Evolutionary conservation across 352 stramenopile genomes (phyloP), one percentile per base, ranked within the genome.

Genomic region (Phytophthora idaei): DNA sequence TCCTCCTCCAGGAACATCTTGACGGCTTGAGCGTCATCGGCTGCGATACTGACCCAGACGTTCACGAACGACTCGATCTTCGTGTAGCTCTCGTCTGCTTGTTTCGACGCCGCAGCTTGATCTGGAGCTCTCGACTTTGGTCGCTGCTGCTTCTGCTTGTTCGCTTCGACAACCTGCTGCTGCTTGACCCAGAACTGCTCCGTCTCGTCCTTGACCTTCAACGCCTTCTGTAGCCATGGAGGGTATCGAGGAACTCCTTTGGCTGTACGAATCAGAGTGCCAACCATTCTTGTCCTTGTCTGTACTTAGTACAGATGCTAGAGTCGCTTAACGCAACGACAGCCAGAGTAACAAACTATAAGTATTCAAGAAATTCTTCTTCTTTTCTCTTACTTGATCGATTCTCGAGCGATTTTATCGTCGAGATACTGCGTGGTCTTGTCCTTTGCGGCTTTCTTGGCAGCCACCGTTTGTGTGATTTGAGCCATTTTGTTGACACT

Each of bases 381-480:
- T 21, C 21, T 21, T 21, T 49, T 56, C 32, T 39, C 15, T 44
- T 72, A 84, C 57, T 80, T 84, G 61, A 3, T 67, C 12, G 66
- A 57, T 54, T 87, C 75, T 6, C 74, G 74, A 8, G 61, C 54
- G 50, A 92, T 80, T 78, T 95, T 95, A 54, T 92, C 81, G 53
- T 94, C 82, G 6, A 95, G 67, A 61, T 95, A 95, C 69, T 92
- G 78, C 45, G 68, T 81, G 2, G 85, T 94, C 64, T 90, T 84
- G 54, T 90, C 81, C 50, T 87, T 84, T 1, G 83, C 86, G 17
- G 69, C 54, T 37, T 85, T 80, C 7, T 80, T 79, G 44, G 81
- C 84, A 6, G 84, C 81, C 53, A 94, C 76, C 9, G 73, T 81
- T 37, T 94, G 85, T 0, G 82, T 81, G 63, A 93, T 80, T 51